A percentile compares a stretch with the other conserved stretches of the same genome.
These are phyloP conservation scores for Harringtonia aguacate DNA, from an alignment of 2,329 filamentous ascomycete genomes.

Conservation along the genomic window DNA sequence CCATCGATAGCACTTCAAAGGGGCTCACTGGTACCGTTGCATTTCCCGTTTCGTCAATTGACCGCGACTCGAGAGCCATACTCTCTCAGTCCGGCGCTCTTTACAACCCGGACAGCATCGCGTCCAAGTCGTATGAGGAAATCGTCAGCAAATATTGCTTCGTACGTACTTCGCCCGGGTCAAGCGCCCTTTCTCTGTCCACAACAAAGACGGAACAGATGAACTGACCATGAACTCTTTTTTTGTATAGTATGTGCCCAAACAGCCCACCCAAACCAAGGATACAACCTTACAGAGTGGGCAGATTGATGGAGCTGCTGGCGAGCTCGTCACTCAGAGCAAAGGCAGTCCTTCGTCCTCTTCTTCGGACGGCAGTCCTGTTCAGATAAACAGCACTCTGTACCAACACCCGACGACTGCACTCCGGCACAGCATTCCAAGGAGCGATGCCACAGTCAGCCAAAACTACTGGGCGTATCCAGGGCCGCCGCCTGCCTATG, in stretches of 20 bases:
- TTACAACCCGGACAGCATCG: slow-evolving; percentile 42
- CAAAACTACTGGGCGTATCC: too few relatives aligned
- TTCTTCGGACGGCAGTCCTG: slow-evolving; percentile 27
- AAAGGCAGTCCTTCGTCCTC: slow-evolving; percentile 24
- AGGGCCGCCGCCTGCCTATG: too few relatives aligned
- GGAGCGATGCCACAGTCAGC: slow-evolving; percentile 26
- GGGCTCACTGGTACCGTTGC: slow-evolving; percentile 8
- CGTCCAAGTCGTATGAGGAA: slow-evolving; percentile 89
- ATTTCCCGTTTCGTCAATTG: not conserved
- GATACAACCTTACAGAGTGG: slow-evolving; percentile 34
- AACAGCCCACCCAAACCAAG: slow-evolving; percentile 39
- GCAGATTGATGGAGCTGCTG: slow-evolving; percentile 31
- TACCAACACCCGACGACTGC: slow-evolving; percentile 23
- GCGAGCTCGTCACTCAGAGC: slow-evolving; percentile 20
- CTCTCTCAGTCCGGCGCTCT: slow-evolving; percentile 13
- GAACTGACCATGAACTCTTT: slow-evolving; percentile 11
- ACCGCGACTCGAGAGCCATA: slow-evolving; percentile 3
- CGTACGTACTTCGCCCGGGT: slow-evolving; percentile 60
- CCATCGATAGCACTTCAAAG: slow-evolving; percentile 9
- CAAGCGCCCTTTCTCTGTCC: slow-evolving; percentile 10
- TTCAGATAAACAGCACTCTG: slow-evolving; percentile 15
- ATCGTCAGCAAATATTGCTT: slow-evolving; percentile 99
- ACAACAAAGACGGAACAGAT: slow-evolving; percentile 20
- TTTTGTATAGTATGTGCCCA: slow-evolving; percentile 50
- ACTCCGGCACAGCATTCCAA: slow-evolving; percentile 30